phyloP scores from a whole-genome alignment of 495 filamentous ascomycete species.

The Talaromyces wortmannii region DNA sequence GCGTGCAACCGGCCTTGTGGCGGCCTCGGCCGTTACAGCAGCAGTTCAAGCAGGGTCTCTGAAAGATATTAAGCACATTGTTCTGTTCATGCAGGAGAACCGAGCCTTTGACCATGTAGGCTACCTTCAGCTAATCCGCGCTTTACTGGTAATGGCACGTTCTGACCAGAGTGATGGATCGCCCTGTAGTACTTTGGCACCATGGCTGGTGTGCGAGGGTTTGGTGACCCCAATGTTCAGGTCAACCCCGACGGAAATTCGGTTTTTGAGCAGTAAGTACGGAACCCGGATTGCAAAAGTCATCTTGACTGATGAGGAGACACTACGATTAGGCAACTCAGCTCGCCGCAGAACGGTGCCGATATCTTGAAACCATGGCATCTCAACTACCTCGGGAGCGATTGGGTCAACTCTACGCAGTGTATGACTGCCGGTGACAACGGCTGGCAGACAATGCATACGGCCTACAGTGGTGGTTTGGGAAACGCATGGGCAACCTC shows the following conservation, averaged over 20 bases:
- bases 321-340: neutral
- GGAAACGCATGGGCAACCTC: slow-evolving; percentile 45
- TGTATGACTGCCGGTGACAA: slow-evolving; percentile 46
- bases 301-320: neutral
- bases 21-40: neutral
- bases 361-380: slow-evolving; percentile 44
- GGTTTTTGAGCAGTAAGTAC: slow-evolving; percentile 41
- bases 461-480: slow-evolving; percentile 35
- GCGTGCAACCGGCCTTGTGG: neutral
- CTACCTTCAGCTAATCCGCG: neutral
- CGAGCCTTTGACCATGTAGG: slow-evolving; percentile 30
- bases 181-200: slow-evolving; percentile 40
- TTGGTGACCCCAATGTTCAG: slow-evolving; percentile 49
- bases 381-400: slow-evolving; percentile 41
- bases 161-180: neutral
- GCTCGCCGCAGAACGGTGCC: slow-evolving; percentile 11
- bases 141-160: neutral
- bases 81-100: slow-evolving; percentile 54
- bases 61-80: slow-evolving; percentile 48
- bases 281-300: neutral
- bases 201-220: slow-evolving; percentile 49
- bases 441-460: slow-evolving; percentile 44
- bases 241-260: slow-evolving; percentile 32
- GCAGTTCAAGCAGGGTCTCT: slow-evolving; percentile 24
- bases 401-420: slow-evolving; percentile 40